Percentiles rank a stretch among this genome's conserved stretches.
Evolutionary conservation across 2,329 filamentous ascomycete species (phyloP).

Genomic region (Penicillium sp.): DNA sequence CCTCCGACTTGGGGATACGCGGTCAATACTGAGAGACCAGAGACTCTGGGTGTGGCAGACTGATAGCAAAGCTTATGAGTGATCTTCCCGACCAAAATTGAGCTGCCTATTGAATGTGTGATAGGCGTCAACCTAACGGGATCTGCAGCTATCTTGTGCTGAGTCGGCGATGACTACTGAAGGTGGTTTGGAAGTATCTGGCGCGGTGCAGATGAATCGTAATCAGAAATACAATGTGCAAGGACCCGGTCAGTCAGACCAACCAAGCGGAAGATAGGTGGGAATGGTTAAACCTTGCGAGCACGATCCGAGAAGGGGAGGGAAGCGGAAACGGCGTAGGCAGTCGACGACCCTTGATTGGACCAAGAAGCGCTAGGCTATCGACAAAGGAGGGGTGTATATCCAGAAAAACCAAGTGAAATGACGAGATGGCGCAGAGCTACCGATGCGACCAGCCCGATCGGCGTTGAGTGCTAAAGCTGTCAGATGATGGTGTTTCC

Average conservation of each 20-base stretch:
- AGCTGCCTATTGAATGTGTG: conserved; percentile 6
- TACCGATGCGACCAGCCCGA: conserved; percentile 27
- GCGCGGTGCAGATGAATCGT: conserved; percentile 16
- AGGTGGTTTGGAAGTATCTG: conserved; percentile 1
- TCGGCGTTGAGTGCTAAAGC: conserved; percentile 17
- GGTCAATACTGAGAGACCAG: background rate
- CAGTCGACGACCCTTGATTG: conserved; percentile 19
- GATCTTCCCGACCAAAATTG: conserved; percentile 8
- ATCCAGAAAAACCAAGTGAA: conserved; percentile 9
- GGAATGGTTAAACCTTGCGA: conserved; percentile 19
- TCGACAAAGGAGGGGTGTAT: conserved; percentile 13
- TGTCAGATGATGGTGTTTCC: conserved; percentile 23
- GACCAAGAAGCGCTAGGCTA: conserved; percentile 23
- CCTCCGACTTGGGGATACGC: conserved; percentile 3
- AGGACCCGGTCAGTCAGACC: conserved; percentile 11
- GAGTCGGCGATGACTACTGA: background rate
- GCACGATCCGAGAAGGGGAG: conserved; percentile 12
- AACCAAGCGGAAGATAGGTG: conserved; percentile 13
- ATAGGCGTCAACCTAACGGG: conserved; percentile 5
- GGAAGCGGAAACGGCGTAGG: conserved; percentile 10
- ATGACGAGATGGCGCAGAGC: conserved; percentile 29
- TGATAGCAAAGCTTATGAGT: conserved; percentile 13
- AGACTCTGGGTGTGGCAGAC: background rate
- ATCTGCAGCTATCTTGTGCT: conserved; percentile 7
- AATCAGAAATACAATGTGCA: conserved; percentile 13